Conservation (phyloP, 2,329 filamentous ascomycete genomes). For the Sclerotinia trifoliorum region DNA sequence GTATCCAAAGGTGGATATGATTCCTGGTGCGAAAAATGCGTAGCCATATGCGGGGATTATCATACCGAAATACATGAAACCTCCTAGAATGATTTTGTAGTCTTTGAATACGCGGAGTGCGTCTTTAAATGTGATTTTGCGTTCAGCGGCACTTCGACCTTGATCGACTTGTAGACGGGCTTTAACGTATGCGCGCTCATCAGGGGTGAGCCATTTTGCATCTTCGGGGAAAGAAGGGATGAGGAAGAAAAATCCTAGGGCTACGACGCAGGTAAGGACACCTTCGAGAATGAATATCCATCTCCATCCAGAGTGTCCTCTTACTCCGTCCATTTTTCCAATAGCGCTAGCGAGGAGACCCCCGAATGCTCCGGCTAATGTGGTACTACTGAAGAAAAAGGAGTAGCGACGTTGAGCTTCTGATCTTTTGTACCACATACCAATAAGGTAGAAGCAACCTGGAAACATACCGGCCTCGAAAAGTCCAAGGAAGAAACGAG, state of each 20-base stretch:
- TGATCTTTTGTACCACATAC: conserved; percentile 84
- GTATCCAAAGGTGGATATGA: conserved; percentile 67
- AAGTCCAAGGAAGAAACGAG: conserved; percentile 81
- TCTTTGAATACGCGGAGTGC: conserved; percentile 67
- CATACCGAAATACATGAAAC: conserved; percentile 78
- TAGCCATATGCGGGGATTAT: conserved; percentile 77
- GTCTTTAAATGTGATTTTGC: conserved; percentile 58
- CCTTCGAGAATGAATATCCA: conserved; percentile 85
- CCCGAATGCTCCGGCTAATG: conserved; percentile 79
- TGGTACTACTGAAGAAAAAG: conserved; percentile 88
- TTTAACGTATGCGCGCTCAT: conserved; percentile 66
- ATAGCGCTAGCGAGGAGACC: conserved; percentile 83
- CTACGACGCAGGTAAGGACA: conserved; percentile 58
- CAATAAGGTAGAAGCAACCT: conserved; percentile 70
- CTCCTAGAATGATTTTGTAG: conserved; percentile 70
- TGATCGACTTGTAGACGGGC: conserved; percentile 67
- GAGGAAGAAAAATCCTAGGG: conserved; percentile 64
- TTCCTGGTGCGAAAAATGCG: conserved; percentile 73
- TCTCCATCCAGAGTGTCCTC: conserved; percentile 70
- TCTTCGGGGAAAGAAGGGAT: conserved; percentile 75
- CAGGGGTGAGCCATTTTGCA: conserved; percentile 67
- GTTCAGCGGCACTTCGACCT: conserved; percentile 63
- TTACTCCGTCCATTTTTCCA: conserved; percentile 76
- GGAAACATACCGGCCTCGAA: conserved; percentile 77
- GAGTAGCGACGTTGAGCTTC: conserved; percentile 91